Conservation (phyloP, 169 alveolate genomes). For the Ichthyophthirius multifiliis region DNA sequence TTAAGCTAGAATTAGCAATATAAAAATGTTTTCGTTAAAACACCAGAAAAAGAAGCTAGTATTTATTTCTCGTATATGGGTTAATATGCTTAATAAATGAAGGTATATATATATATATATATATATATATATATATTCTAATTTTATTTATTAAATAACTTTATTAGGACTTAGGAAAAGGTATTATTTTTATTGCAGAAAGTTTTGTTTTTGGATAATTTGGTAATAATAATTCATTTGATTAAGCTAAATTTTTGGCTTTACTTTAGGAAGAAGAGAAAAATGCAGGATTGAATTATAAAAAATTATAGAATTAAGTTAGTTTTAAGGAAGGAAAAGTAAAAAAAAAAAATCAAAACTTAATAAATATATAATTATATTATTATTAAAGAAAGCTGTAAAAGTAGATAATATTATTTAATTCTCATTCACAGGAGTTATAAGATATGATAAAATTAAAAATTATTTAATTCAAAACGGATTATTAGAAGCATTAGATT, state of each 20-base stretch:
- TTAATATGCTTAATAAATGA: constrained; percentile 22
- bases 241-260: constrained; percentile 20
- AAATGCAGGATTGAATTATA: background rate
- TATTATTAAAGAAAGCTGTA: constrained; percentile 9
- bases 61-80: constrained; percentile 64
- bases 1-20: constrained; percentile 29
- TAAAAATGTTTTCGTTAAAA: constrained; percentile 12
- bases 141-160: background rate
- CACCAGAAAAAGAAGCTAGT: constrained; percentile 60
- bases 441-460: constrained; percentile 15
- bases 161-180: constrained; percentile 40
- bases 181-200: constrained; percentile 57
- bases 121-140: no score
- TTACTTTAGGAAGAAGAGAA: constrained; percentile 12
- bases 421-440: constrained; percentile 25
- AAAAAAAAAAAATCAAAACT: background rate
- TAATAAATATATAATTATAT: background rate
- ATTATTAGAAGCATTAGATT: background rate
- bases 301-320: background rate
- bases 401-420: constrained; percentile 13
- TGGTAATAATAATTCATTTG: constrained; percentile 41
- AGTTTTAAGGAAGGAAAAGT: constrained; percentile 41
- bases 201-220: constrained; percentile 61
- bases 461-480: background rate
- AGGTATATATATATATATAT: background rate